phyloP scores from a whole-genome alignment of 768 basidiomycete genomes.

The Suillus americanus region DNA sequence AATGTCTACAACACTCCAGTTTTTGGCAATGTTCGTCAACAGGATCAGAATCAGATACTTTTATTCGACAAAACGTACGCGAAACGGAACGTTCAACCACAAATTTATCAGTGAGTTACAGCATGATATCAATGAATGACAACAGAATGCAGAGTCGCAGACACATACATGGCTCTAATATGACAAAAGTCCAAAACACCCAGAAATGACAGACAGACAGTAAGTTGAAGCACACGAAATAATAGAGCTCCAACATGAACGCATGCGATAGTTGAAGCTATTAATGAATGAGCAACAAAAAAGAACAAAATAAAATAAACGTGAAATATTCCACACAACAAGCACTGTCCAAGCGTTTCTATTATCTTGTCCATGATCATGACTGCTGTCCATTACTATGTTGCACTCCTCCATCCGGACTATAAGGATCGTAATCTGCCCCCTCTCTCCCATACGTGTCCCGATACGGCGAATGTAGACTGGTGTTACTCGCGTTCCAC shows the following conservation, averaged over 20 bases:
- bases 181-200: neutral
- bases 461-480: conserved; percentile 41
- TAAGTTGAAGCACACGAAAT: neutral
- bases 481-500: conserved; percentile 57
- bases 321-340: neutral
- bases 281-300: conserved; percentile 1
- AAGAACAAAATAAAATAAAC: neutral
- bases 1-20: neutral
- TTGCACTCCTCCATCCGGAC: neutral
- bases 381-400: conserved; percentile 1
- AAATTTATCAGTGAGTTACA: neutral
- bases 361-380: neutral
- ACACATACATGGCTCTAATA: neutral
- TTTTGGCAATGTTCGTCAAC: neutral
- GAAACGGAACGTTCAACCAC: neutral
- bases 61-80: neutral
- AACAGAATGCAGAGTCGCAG: conserved; percentile 1
- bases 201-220: neutral
- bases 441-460: conserved; percentile 20
- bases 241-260: neutral
- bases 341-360: neutral
- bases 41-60: neutral
- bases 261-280: neutral
- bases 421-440: conserved; percentile 12
- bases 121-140: neutral